phyloP scores from a whole-genome alignment of 2,329 filamentous ascomycete genomes.

The Lachnellula subtilissima region DNA sequence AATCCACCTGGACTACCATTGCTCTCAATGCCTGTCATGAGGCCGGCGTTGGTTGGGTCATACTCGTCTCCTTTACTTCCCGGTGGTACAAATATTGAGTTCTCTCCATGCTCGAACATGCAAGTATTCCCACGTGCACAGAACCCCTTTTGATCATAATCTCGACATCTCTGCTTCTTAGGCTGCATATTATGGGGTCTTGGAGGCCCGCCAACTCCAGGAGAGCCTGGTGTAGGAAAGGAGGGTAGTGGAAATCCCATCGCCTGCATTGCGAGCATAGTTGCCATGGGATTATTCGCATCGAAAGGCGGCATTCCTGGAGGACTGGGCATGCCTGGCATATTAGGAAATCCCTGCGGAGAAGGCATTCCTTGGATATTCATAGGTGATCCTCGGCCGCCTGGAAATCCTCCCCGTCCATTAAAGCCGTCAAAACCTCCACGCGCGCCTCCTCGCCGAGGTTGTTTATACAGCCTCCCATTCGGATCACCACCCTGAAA shows the following conservation, averaged over 20 bases:
- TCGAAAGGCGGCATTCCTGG: conserved; percentile 45
- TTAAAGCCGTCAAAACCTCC: conserved; percentile 20
- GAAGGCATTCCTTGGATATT: conserved; percentile 13
- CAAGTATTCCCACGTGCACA: conserved; percentile 65
- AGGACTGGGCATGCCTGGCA: conserved; percentile 26
- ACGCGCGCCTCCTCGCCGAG: conserved; percentile 45
- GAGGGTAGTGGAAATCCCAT: conserved; percentile 44
- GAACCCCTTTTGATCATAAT: conserved; percentile 69
- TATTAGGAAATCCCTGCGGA: conserved; percentile 13
- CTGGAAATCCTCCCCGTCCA: conserved; percentile 34
- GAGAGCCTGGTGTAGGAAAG: conserved; percentile 24
- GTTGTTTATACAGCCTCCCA: conserved; percentile 53
- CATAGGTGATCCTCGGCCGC: conserved; percentile 17
- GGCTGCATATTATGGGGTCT: conserved; percentile 10
- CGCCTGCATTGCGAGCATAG: conserved; percentile 57
- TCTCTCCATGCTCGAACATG: conserved; percentile 62
- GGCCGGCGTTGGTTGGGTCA: conserved; percentile 50
- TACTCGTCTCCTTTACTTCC: conserved; percentile 42
- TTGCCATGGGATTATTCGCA: conserved; percentile 55
- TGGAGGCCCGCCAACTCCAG: conserved; percentile 1
- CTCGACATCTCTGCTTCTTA: conserved; percentile 50
- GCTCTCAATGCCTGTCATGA: conserved; percentile 30
- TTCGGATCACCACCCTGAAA: conserved; percentile 30
- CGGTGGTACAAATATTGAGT: conserved; percentile 39
- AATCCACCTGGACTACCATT: conserved; percentile 8